Percentiles rank a stretch among this genome's conserved stretches.
Evolutionary conservation across 495 filamentous ascomycete species (phyloP).

Genomic region (Chaetomium fimeti): DNA sequence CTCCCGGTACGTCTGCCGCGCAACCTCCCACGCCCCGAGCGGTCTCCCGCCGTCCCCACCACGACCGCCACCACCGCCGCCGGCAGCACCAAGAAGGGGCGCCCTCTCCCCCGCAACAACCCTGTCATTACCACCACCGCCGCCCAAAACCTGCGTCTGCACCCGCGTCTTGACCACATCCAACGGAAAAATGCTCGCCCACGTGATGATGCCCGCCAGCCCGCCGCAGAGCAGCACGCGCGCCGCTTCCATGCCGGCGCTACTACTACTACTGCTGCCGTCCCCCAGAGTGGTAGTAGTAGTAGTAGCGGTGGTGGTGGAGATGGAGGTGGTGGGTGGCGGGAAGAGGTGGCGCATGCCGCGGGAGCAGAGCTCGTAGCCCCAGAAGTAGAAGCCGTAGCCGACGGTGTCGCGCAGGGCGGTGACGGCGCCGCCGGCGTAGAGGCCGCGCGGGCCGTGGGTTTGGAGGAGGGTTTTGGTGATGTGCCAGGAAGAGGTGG

Average conservation of each 20-base stretch:
- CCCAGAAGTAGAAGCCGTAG: conserved; percentile 93
- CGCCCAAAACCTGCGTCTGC: conserved; percentile 57
- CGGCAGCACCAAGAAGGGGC: conserved; percentile 32
- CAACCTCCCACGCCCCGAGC: conserved; percentile 59
- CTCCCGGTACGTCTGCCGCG: conserved; percentile 59
- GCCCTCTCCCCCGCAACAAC: conserved; percentile 31
- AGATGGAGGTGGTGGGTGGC: background rate
- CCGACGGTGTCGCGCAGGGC: conserved; percentile 79
- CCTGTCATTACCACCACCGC: background rate
- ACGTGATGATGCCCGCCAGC: conserved; percentile 78
- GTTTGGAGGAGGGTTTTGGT: conserved; percentile 53
- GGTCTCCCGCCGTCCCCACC: too few species aligned
- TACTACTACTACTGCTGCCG: background rate
- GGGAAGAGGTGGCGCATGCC: conserved; percentile 36
- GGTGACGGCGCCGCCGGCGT: conserved; percentile 74
- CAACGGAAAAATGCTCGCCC: conserved; percentile 82
- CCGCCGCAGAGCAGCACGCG: conserved; percentile 79
- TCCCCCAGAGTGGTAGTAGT: background rate
- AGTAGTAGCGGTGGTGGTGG: background rate
- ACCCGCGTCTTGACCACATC: conserved; percentile 88
- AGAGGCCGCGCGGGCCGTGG: conserved; percentile 70
- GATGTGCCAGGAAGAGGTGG: conserved; percentile 56
- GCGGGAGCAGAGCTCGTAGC: conserved; percentile 71
- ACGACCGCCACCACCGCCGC: conserved; percentile 17
- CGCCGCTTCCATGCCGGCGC: conserved; percentile 44